Conservation (phyloP, 176 grass and related monocot species). For the Dendrocalamus sinicus region DNA sequence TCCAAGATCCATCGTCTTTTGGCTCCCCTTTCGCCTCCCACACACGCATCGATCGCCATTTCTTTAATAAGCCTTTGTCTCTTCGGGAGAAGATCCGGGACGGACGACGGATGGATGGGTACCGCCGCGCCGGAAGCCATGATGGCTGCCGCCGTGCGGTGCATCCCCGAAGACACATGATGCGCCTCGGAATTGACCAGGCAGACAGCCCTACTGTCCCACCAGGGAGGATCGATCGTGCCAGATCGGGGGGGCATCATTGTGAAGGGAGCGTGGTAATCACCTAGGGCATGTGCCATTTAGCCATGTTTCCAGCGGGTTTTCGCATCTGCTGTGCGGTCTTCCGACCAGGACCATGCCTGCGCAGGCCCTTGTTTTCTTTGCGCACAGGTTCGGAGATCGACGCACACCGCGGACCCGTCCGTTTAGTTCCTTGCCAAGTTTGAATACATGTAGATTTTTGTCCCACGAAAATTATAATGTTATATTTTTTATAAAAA, state of each 20-base stretch:
- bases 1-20: conserved; percentile 55
- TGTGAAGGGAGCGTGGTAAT: conserved; percentile 42
- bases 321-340: not conserved
- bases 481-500: too few species aligned
- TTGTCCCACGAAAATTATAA: too few species aligned
- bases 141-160: conserved; percentile 5
- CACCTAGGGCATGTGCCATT: conserved; percentile 31
- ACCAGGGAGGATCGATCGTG: conserved; percentile 32
- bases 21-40: not conserved
- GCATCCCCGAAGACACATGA: conserved; percentile 13
- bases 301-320: conserved; percentile 34
- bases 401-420: too few species aligned
- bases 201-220: conserved; percentile 46
- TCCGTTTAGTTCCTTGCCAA: not conserved
- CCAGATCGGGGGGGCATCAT: conserved; percentile 24
- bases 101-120: not conserved
- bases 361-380: not conserved
- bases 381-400: too few species aligned
- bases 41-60: conserved; percentile 12
- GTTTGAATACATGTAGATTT: not conserved
- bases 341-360: conserved; percentile 22
- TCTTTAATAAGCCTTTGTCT: conserved; percentile 51
- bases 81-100: conserved; percentile 41
- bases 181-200: conserved; percentile 34
- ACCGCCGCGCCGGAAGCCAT: not conserved